Percentiles rank a stretch among this genome's conserved stretches.
These are phyloP conservation scores for Brassica carinata DNA, from an alignment of 345 rosid species.

Conservation along the genomic window DNA sequence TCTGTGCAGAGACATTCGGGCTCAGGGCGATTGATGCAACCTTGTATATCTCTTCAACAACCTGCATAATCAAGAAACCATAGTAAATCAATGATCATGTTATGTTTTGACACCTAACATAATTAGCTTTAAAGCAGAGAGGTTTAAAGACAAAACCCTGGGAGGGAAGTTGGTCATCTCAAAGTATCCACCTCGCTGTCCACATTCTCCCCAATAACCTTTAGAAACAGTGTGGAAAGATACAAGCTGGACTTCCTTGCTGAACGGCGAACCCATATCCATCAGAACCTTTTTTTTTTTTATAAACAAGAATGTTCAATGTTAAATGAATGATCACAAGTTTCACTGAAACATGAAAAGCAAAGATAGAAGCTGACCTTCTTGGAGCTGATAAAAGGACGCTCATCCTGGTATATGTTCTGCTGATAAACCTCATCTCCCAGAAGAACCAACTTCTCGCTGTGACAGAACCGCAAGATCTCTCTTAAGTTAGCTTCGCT, in stretches of 20 bases:
- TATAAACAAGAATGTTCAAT: neutral
- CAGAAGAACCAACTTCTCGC: constrained; percentile 77
- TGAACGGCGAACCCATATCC: constrained; percentile 84
- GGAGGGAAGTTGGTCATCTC: constrained; percentile 98
- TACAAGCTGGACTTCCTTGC: constrained; percentile 90
- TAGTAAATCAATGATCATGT: neutral
- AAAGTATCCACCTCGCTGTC: constrained; percentile 99
- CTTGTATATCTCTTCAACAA: constrained; percentile 96
- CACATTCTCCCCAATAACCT: constrained; percentile 99
- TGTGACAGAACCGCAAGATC: constrained; percentile 74
- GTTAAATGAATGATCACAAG: constrained; percentile 12
- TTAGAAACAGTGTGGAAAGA: constrained; percentile 97
- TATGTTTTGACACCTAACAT: neutral
- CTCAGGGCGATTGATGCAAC: constrained; percentile 90
- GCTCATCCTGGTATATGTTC: constrained; percentile 94
- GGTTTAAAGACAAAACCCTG: constrained; percentile 50
- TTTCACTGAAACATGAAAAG: neutral
- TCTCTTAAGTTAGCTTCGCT: constrained; percentile 89
- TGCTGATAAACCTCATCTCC: constrained; percentile 99
- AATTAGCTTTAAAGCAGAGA: constrained; percentile 1
- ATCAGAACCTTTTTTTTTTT: constrained; percentile 61
- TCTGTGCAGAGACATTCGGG: constrained; percentile 97
- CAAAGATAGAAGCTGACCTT: constrained; percentile 53
- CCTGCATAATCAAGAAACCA: constrained; percentile 49
- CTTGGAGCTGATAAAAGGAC: constrained; percentile 85